Base-by-base conservation (phyloP, 345 rosid species). In the Hibiscus syriacus region DNA sequence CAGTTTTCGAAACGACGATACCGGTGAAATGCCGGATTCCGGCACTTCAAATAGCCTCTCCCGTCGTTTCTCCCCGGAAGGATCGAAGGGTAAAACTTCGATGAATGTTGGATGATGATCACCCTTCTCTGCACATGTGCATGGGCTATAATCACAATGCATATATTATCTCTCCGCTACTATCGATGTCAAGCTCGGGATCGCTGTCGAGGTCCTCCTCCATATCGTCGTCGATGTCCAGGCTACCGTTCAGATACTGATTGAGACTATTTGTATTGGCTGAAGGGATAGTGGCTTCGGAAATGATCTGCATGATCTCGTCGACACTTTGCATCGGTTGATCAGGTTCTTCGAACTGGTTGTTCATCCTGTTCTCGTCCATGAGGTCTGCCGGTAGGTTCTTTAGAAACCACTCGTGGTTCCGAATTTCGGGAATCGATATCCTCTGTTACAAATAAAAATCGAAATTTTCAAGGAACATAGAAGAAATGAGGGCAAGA, bases 371-470 rank as follows among this genome's bases (percentile, higher is more conserved):
- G 70, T 62, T 82, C 43, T 86, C 98, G 9, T 81, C 84, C 90
- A 89, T 78, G 16, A 95, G 86, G 80, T 90, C 98, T 19, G 85
- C 86, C 2, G 96, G 97, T 34, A 95, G 88, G 77, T 95, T 90
- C 85, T 83, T 95, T n/a, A 86, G 80, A 72, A 95, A 95, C 99
- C 99, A 95, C 50, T 90, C 94, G 6, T 92, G 98, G 68, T 85
- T 90, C 74, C 83, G 75, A 64, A 95, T 88, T 76, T 95, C 97
- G 0, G 93, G 92, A 62, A 95, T 90, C 55, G 87, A 80, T 83
- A 95, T 92, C 77, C 99, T 83, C 99, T 95, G 86, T 69, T 52
- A 61, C 76, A 63, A n/a, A n/a, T n/a, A n/a, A n/a, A n/a, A n/a
- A n/a, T n/a, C n/a, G n/a, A n/a, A n/a, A n/a, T n/a, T n/a, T n/a